Evolutionary conservation across 108 stramenopile genomes (phyloP).

Genomic region (Nitzschia sp.): DNA sequence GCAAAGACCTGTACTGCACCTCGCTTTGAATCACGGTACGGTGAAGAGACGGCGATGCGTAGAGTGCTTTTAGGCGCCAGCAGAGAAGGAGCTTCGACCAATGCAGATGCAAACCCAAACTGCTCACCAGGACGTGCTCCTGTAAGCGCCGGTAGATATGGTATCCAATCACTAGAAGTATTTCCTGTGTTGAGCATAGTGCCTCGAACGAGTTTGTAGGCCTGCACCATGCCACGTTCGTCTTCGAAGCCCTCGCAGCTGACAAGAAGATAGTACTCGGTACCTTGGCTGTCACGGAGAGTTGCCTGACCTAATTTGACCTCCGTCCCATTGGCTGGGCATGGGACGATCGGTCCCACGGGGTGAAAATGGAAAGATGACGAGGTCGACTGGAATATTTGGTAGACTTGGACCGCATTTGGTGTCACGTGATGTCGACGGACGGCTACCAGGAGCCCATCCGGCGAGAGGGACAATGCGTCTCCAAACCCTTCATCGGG

Average conservation of each 20-base stretch:
- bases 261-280: neutral
- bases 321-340: neutral
- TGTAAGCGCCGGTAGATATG: neutral
- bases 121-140: constrained; percentile 16
- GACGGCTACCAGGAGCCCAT: constrained; percentile 6
- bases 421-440: neutral
- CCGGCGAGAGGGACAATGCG: neutral
- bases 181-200: neutral
- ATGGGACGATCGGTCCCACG: neutral
- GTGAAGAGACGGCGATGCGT: constrained; percentile 17
- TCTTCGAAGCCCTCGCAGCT: neutral
- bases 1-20: constrained; percentile 28
- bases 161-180: neutral
- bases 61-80: neutral
- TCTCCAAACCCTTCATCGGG: neutral
- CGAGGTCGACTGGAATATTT: neutral
- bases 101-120: constrained; percentile 14
- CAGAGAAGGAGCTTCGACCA: constrained; percentile 2
- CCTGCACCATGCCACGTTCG: neutral
- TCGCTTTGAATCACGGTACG: neutral
- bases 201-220: neutral
- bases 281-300: neutral
- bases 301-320: neutral
- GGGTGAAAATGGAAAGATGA: neutral
- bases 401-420: constrained; percentile 3